Evolutionary conservation across 306 rosid species (phyloP).

Genomic region (Styphnolobium japonicum): DNA sequence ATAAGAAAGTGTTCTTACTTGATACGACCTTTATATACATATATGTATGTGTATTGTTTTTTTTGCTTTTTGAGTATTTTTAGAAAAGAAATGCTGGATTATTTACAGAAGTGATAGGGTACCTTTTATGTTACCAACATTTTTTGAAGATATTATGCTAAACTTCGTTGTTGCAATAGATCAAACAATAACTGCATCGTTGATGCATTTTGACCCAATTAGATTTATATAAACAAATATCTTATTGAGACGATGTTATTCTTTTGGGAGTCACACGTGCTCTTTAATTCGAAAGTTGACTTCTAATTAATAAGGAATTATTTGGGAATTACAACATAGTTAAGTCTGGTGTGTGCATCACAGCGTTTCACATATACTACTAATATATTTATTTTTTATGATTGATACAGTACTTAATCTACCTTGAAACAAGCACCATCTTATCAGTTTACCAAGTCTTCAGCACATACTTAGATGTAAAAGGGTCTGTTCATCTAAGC

Average conservation of each 20-base stretch:
- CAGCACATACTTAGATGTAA: neutral
- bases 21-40: too few species aligned
- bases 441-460: neutral
- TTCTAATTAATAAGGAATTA: constrained; percentile 30
- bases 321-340: constrained; percentile 37
- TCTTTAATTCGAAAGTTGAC: constrained; percentile 55
- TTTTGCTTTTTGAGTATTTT: too few species aligned
- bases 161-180: neutral
- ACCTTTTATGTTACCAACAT: neutral
- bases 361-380: neutral
- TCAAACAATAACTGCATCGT: neutral
- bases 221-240: neutral
- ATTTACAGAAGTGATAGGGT: neutral
- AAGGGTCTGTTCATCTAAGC: neutral
- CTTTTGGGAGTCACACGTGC: constrained; percentile 36
- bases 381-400: neutral
- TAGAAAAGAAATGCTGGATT: too few species aligned
- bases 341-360: constrained; percentile 2
- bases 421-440: neutral
- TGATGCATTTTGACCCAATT: constrained; percentile 24
- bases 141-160: neutral
- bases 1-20: too few species aligned
- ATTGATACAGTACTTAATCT: neutral
- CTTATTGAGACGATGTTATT: constrained; percentile 11
- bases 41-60: too few species aligned